phyloP scores from a whole-genome alignment of 805 yeast genomes.

The Blastobotrys parvus region DNA sequence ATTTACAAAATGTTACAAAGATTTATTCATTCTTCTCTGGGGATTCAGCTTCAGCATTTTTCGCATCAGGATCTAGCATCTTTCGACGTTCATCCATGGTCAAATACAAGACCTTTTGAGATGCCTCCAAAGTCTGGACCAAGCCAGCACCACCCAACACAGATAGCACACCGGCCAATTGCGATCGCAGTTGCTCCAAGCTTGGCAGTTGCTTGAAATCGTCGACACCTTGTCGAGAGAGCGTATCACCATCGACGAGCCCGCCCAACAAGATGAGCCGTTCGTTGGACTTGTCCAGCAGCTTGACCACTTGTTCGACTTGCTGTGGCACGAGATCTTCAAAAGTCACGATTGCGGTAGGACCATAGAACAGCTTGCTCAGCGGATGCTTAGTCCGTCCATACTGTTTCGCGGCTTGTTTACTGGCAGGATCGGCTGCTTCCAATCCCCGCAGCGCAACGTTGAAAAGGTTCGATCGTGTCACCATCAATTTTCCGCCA shows the following conservation, averaged over 20 bases:
- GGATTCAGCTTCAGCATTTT: too few relatives aligned
- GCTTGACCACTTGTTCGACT: constrained; percentile 53
- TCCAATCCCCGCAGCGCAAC: constrained; percentile 67
- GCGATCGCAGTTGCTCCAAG: constrained; percentile 62
- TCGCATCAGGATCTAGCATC: constrained; percentile 25
- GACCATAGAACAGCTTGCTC: constrained; percentile 65
- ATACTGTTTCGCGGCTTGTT: constrained; percentile 37
- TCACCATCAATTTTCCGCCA: constrained; percentile 64
- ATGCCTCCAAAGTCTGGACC: constrained; percentile 67
- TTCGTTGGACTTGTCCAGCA: constrained; percentile 58
- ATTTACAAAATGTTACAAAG: too few relatives aligned
- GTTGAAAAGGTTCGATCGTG: constrained; percentile 61
- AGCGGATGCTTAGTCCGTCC: constrained; percentile 51
- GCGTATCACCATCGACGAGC: constrained; percentile 54
- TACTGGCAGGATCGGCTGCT: constrained; percentile 66
- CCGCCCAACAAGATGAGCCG: constrained; percentile 81
- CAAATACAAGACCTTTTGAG: constrained; percentile 61
- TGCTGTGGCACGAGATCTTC: constrained; percentile 61
- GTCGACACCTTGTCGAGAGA: constrained; percentile 44
- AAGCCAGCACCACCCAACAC: constrained; percentile 83
- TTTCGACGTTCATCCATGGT: constrained; percentile 60
- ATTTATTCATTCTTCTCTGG: too few relatives aligned
- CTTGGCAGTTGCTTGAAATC: constrained; percentile 68
- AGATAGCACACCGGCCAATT: constrained; percentile 78
- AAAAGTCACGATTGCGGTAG: constrained; percentile 71